These are phyloP conservation scores for Plectranthus barbatus DNA, from an alignment of 257 asterid species.

Conservation along the genomic window DNA sequence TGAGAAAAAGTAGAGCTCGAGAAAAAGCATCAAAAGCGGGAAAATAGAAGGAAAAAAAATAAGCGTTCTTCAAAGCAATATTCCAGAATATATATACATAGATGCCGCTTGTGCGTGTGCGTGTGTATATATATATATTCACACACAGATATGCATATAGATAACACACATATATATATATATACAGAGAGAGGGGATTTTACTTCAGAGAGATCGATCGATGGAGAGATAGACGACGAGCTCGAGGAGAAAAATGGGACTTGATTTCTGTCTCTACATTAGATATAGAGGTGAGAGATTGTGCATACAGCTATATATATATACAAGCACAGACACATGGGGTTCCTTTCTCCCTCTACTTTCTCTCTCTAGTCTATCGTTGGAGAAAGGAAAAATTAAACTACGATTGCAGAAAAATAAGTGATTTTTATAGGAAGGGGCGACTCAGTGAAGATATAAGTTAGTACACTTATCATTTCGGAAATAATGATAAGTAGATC, in stretches of 20 bases:
- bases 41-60: background rate
- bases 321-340: constrained; percentile 17
- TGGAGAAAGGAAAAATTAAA: constrained; percentile 12
- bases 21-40: constrained; percentile 14
- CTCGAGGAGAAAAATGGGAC: constrained; percentile 26
- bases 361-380: too few species aligned
- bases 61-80: constrained; percentile 26
- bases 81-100: constrained; percentile 17
- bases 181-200: constrained; percentile 17
- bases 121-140: background rate
- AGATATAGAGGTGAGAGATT: constrained; percentile 21
- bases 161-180: constrained; percentile 16
- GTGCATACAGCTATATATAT: constrained; percentile 6
- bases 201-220: constrained; percentile 27
- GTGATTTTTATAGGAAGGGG: constrained; percentile 38
- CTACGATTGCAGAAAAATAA: constrained; percentile 28
- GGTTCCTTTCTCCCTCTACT: background rate
- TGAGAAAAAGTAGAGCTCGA: constrained; percentile 19
- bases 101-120: background rate
- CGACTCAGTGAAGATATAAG: constrained; percentile 24
- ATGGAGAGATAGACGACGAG: constrained; percentile 24
- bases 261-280: constrained; percentile 16
- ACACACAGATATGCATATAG: too few species aligned
- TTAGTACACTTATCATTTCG: rapidly evolving
- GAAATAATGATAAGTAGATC: rapidly evolving